These are phyloP conservation scores for Pisolithus sp. DNA, from an alignment of 768 basidiomycete genomes.

Conservation along the genomic window DNA sequence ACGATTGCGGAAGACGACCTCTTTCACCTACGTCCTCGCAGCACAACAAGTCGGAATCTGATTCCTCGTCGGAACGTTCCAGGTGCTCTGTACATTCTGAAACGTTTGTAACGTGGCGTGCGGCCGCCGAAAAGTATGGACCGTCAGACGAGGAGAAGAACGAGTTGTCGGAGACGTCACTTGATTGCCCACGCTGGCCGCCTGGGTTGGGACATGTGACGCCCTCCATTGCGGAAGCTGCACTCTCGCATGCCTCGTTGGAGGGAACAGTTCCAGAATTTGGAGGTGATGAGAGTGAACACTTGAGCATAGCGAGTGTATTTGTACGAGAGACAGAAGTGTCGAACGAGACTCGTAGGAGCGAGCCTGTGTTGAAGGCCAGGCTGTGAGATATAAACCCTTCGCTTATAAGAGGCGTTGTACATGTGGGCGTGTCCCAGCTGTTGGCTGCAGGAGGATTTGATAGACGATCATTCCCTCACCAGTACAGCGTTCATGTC, in stretches of 20 bases:
- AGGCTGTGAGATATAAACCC: not conserved
- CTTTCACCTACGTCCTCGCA: not conserved
- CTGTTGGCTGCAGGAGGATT: too few species aligned
- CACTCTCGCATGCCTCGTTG: not conserved
- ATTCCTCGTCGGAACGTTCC: not conserved
- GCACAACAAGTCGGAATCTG: not conserved
- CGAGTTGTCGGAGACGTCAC: not conserved
- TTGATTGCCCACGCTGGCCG: not conserved
- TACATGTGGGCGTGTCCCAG: too few species aligned
- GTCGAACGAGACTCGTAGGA: not conserved
- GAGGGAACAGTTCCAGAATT: not conserved
- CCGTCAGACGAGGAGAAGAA: constrained; percentile 1
- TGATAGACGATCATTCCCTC: too few species aligned
- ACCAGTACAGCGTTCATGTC: too few species aligned
- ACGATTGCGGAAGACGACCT: not conserved
- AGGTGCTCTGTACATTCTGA: not conserved
- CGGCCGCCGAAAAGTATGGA: not conserved
- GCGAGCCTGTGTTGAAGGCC: not conserved
- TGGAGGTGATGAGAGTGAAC: not conserved
- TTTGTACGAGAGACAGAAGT: not conserved
- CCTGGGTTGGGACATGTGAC: not conserved
- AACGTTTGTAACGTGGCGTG: constrained; percentile 3
- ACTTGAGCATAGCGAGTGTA: not conserved
- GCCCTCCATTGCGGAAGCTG: not conserved
- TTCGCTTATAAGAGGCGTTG: too few species aligned